These are phyloP conservation scores for Saccharomyces hybrid DNA, from an alignment of 1,139 yeast species.

Conservation along the genomic window DNA sequence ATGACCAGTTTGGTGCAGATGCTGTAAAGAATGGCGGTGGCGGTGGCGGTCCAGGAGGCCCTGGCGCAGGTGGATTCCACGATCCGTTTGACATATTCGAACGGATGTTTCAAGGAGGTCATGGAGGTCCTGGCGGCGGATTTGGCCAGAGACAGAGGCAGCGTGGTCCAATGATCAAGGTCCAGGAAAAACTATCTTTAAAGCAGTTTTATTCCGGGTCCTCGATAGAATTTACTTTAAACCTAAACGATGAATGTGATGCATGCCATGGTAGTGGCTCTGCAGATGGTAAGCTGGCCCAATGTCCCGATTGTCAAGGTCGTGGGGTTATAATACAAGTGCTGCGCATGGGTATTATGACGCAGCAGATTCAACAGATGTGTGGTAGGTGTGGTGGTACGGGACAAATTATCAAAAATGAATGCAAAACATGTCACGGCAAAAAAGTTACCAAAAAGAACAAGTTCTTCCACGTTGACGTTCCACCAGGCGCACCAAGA, in stretches of 20 bases:
- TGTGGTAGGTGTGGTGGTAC: conserved; percentile 79
- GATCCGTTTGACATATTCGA: conserved; percentile 70
- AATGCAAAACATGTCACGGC: conserved; percentile 69
- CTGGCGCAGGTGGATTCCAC: conserved; percentile 31
- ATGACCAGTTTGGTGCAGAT: conserved; percentile 80
- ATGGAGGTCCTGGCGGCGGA: conserved; percentile 38
- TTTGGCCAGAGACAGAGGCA: conserved; percentile 40
- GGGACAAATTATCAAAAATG: conserved; percentile 57
- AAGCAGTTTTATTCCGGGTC: conserved; percentile 66
- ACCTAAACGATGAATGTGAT: conserved; percentile 67
- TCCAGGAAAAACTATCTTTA: conserved; percentile 50
- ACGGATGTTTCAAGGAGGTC: conserved; percentile 54
- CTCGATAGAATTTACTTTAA: conserved; percentile 51
- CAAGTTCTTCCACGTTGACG: conserved; percentile 52
- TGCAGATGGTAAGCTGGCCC: conserved; percentile 60
- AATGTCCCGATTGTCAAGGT: conserved; percentile 67
- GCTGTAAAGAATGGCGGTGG: conserved; percentile 51
- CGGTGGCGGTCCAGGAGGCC: conserved; percentile 33
- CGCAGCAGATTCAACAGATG: conserved; percentile 70
- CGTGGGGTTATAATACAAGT: conserved; percentile 60
- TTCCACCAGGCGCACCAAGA: conserved; percentile 66
- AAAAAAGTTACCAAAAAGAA: conserved; percentile 49
- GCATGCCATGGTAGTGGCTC: conserved; percentile 81
- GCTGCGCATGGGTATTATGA: conserved; percentile 81
- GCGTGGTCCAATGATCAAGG: conserved; percentile 60